Conservation (phyloP, 768 basidiomycete species). For the Cubamyces lactineus region DNA sequence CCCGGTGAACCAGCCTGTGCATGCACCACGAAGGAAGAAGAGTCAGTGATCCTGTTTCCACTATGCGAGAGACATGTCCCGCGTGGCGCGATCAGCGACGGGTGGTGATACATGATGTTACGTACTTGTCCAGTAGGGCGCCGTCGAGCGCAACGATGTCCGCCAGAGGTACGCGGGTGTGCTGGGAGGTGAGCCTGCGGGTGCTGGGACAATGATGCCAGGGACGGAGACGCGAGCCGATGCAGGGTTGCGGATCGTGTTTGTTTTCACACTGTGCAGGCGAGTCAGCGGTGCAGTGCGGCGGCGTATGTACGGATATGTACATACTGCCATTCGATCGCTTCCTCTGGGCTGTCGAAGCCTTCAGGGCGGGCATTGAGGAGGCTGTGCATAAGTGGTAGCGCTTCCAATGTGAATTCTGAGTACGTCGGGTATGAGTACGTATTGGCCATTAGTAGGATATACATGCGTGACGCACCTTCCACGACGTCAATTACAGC, state of each 20-base stretch:
- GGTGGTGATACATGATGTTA: conserved; percentile 13
- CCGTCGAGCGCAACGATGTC: conserved; percentile 80
- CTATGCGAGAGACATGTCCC: no score
- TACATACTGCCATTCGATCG: conserved; percentile 95
- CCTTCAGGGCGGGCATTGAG: conserved; percentile 84
- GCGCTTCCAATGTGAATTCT: conserved; percentile 93
- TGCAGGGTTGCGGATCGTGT: conserved; percentile 75
- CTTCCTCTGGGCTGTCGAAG: conserved; percentile 82
- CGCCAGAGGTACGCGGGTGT: conserved; percentile 70
- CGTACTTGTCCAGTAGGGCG: conserved; percentile 89
- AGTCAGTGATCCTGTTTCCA: no score
- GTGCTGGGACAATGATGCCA: conserved; percentile 60
- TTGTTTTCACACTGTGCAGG: conserved; percentile 65
- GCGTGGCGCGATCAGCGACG: not conserved
- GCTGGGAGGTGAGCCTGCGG: conserved; percentile 38
- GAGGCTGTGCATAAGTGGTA: conserved; percentile 90
- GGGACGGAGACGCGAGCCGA: conserved; percentile 94
- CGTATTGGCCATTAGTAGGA: no score
- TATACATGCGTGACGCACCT: conserved; percentile 15
- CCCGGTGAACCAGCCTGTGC: conserved; percentile 85
- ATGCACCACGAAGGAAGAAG: no score
- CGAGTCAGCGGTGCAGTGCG: not conserved
- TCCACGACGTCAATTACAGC: conserved; percentile 50
- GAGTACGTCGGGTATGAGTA: not conserved
- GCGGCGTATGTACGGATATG: not conserved